A percentile compares a stretch with the other conserved stretches of the same genome.
Evolutionary conservation across 1,284 basidiomycete genomes (phyloP).

Genomic region (Ceratobasidium theobromae): DNA sequence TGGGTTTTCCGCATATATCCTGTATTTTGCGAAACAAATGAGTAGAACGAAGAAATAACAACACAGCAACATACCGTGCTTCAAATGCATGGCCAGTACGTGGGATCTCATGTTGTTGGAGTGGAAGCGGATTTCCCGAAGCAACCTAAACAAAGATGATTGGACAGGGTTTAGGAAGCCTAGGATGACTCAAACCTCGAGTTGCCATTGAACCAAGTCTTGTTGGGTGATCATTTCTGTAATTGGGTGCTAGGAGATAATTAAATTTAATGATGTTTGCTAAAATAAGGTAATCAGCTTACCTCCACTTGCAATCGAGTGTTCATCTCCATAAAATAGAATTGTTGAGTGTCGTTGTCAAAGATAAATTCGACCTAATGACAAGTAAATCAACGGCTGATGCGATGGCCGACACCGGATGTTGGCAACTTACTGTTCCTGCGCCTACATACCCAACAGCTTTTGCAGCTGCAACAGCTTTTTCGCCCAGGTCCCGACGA

Average conservation of each 20-base stretch:
- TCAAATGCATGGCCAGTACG: slow-evolving; percentile 92
- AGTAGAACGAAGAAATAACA: background rate
- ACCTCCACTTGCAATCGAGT: slow-evolving; percentile 73
- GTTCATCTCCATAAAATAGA: slow-evolving; percentile 92
- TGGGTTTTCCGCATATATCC: slow-evolving; percentile 96
- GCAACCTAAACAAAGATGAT: slow-evolving; percentile 62
- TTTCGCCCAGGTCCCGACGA: slow-evolving; percentile 77
- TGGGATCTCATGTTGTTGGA: slow-evolving; percentile 74
- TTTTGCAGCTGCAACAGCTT: slow-evolving; percentile 87
- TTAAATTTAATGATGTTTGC: background rate
- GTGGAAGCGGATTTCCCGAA: slow-evolving; percentile 81
- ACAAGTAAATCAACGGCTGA: background rate
- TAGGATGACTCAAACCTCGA: slow-evolving; percentile 57
- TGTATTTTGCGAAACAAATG: background rate
- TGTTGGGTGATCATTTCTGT: slow-evolving; percentile 94
- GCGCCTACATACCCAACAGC: slow-evolving; percentile 90
- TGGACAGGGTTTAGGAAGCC: background rate
- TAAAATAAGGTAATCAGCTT: slow-evolving; percentile 26
- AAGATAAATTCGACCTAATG: slow-evolving; percentile 83
- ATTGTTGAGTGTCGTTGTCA: slow-evolving; percentile 79
- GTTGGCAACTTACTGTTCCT: slow-evolving; percentile 58
- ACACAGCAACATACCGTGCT: slow-evolving; percentile 54
- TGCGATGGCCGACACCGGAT: background rate
- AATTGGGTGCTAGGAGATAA: slow-evolving; percentile 66
- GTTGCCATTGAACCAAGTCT: slow-evolving; percentile 93